Percentiles rank a stretch among this genome's conserved stretches.
phyloP scores from a whole-genome alignment of 1,284 basidiomycete genomes.

The Peniophora sp. region DNA sequence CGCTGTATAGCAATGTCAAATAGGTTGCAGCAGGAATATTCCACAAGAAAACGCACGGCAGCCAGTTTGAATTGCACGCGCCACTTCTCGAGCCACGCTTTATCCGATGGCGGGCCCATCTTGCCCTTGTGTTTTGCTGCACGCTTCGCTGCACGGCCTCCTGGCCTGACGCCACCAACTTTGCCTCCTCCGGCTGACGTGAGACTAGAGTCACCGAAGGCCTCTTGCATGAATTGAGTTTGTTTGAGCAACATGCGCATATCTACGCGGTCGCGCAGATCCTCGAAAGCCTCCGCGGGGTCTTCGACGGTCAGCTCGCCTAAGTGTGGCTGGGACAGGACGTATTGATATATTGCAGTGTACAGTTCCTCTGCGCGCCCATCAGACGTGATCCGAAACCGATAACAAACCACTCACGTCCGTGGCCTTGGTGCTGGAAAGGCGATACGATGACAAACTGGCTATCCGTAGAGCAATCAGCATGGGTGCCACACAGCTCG shows the following conservation, averaged over 20 bases:
- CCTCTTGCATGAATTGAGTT: conserved; percentile 59
- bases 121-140: conserved; percentile 40
- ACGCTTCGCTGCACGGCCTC: conserved; percentile 23
- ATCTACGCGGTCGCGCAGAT: conserved; percentile 90
- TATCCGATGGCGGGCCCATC: conserved; percentile 71
- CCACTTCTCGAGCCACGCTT: conserved; percentile 75
- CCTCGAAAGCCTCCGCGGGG: conserved; percentile 93
- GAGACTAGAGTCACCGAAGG: conserved; percentile 38
- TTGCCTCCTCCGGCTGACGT: conserved; percentile 38
- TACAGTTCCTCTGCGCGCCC: conserved; percentile 71
- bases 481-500: neutral
- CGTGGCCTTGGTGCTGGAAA: conserved; percentile 86
- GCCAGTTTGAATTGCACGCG: conserved; percentile 86
- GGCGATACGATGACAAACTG: conserved; percentile 94
- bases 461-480: conserved; percentile 25
- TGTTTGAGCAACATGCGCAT: conserved; percentile 71
- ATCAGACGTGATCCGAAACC: neutral
- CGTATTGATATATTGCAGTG: conserved; percentile 76
- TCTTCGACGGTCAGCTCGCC: conserved; percentile 95
- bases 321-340: conserved; percentile 59
- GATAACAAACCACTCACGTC: conserved; percentile 54
- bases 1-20: conserved; percentile 44
- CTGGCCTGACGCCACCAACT: conserved; percentile 32
- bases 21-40: neutral
- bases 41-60: conserved; percentile 43